A percentile compares a stretch with the other conserved stretches of the same genome.
phyloP scores from a whole-genome alignment of 495 filamentous ascomycete genomes.

The Daldinia decipiens region DNA sequence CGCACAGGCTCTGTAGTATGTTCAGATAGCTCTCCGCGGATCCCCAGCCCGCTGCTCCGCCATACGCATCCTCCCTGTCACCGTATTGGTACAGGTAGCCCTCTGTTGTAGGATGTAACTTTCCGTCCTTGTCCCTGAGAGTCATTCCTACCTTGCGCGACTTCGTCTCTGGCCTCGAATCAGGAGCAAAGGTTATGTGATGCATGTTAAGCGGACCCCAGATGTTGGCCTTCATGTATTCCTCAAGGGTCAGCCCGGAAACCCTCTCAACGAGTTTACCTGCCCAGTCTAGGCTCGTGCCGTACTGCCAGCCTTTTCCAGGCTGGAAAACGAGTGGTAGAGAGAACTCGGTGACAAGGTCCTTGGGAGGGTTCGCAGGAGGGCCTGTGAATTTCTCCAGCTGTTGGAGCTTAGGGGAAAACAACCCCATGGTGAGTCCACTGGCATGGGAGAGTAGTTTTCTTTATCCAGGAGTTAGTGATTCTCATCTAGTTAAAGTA shows the following conservation, averaged over 20 bases:
- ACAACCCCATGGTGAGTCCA: slow-evolving; percentile 31
- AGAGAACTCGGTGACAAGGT: slow-evolving; percentile 47
- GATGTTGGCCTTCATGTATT: slow-evolving; percentile 45
- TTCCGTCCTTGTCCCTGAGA: slow-evolving; percentile 30
- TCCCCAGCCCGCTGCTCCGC: slow-evolving; percentile 46
- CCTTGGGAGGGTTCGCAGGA: slow-evolving; percentile 30
- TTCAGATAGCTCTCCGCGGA: slow-evolving; percentile 44
- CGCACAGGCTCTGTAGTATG: slow-evolving; percentile 46
- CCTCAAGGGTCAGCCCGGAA: slow-evolving; percentile 42
- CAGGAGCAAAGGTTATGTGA: slow-evolving; percentile 49
- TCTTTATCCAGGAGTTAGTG: slow-evolving; percentile 37
- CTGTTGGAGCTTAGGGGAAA: slow-evolving; percentile 33
- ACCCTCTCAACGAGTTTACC: slow-evolving; percentile 48
- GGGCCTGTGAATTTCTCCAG: slow-evolving; percentile 38
- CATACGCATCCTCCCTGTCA: slow-evolving; percentile 38
- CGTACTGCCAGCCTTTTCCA: slow-evolving; percentile 49
- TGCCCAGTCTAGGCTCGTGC: slow-evolving; percentile 47
- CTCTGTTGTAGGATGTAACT: slow-evolving; percentile 34
- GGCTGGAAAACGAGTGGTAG: slow-evolving; percentile 51
- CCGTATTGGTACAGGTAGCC: slow-evolving; percentile 43
- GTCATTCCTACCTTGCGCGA: slow-evolving; percentile 34
- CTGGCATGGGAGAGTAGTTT: slow-evolving; percentile 41
- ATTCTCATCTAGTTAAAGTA: slow-evolving; percentile 7
- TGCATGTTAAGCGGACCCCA: slow-evolving; percentile 37
- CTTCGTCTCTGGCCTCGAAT: slow-evolving; percentile 44